Base-by-base conservation (phyloP, 768 basidiomycete genomes). In the Hirschioporus abietinus region DNA sequence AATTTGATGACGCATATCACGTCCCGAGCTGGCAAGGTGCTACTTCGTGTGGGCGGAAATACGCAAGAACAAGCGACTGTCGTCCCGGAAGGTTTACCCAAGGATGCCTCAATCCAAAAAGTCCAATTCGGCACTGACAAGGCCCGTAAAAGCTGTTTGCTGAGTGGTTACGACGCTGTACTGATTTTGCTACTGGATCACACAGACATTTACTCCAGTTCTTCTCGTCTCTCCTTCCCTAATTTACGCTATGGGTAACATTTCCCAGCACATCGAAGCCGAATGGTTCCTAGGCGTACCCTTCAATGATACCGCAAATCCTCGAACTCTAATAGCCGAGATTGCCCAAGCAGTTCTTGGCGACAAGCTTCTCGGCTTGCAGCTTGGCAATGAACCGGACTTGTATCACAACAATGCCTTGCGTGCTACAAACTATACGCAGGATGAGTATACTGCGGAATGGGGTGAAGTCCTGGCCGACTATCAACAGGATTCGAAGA, bases 311-410 rank as follows among this genome's bases (percentile, higher is more conserved):
- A 84, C 85, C 17, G 70, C 78, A 57, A 76, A 86, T 72, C 84
- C 82, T 79, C 76, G 82, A 5, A 72, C 87, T 17, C 74, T 73
- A 26, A 85, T 90, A 34, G 88, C 86, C 7, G 82, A 86, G 71
- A 75, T 82, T 57, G 86, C 85, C 4, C 82, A 90, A 72, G 68
- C 75, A 20, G 87, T 91, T 67, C 78, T 93, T 1, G 91, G 91
- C 1, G 77, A 83, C 63, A 80, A 85, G 67, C 77, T 93, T 23
- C 74, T 89, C n/a, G 91, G 88, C 0, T 75, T 90, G 8, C 88
- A 91, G 73, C 83, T 86, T 1, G 90, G 87, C 1, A 92, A 93
- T 72, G 91, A 93, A 76, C 91, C 91, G 18, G 91, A 94, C 78
- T 82, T 92, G 69, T 93, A 88, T 69, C 76, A 80, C 10, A 67